Base-by-base conservation (phyloP, 257 asterid species). In the Scutellaria barbata region DNA sequence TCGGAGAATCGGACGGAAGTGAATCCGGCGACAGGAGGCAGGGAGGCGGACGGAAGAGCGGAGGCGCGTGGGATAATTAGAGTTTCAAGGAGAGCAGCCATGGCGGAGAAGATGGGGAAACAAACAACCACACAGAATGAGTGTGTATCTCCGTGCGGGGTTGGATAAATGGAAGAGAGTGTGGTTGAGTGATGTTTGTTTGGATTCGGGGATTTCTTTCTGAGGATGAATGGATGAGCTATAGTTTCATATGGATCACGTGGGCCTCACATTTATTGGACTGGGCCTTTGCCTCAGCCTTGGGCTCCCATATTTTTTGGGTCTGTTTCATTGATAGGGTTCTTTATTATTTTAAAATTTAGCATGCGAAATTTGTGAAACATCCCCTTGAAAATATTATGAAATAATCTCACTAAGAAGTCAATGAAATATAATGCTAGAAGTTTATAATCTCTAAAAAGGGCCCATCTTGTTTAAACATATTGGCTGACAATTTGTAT, bases 61-160 rank as follows among this genome's bases (percentile, higher is more conserved):
- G 88, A 79, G 68, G 95, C 84, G 81, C 93, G 96, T 9, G 97
- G 96, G 52, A 88, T 60, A 2, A 79, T 63, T 14, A 88, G 76
- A 77, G 92, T 88, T 87, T 90, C 96, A 45, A 90, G 73, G 66
- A 90, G 77, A 77, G 69, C 85, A 65, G 91, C 97, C 88, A 89
- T 89, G 84, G 87, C 77, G 59, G 7, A 66, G 43, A 22, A 55
- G n/a, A 40, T 7, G 45, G 73, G 52, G 64, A 70, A 25, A 17
- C 0, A 1, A 48, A 39, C 30, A 65, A 43, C 47, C 53, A 63
- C 77, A 42, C 63, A 50, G 64, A 64, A 64, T 61, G 63, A 69
- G 72, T 6, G 53, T 40, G 69, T 51, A 50, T 5, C 65, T 43
- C 66, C 11, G 68, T 13, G 69, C 7, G 71, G 8, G 43, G 40